Evolutionary conservation across 805 yeast species (phyloP), one percentile per base, ranked within the genome.

Genomic region (Yarrowia yakushimensis): DNA sequence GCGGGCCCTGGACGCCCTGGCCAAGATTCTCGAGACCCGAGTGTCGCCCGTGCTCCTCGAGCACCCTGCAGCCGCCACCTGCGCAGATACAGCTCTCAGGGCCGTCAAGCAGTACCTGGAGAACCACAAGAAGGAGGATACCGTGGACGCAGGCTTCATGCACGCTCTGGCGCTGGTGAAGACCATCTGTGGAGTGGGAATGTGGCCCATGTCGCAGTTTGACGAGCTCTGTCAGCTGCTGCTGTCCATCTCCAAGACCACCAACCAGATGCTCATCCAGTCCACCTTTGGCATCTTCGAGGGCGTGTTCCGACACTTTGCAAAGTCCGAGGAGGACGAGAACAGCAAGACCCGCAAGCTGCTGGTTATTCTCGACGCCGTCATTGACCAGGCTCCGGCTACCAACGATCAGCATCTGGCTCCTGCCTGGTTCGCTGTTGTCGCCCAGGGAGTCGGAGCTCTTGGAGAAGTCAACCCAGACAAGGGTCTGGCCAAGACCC

Each of bases 401-500:
- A 72, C 82, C 22, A 87, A 86, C 68, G 98, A 94, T 71, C 79
- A 86, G 30, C 92, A 90, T 72, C 80, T 94, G 67, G 90, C 93
- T 1, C 97, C 96, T 13, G 83, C 97, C 12, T 94, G 99, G 99
- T 81, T 91, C 42, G 97, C 97, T 1, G 96, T 92, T 20, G 82
- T 93, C 46, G 94, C 97, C 9, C 91, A 90, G 69, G 96, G 93
- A 50, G 76, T 82, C 50, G 74, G 81, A 3, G 77, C 87, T 0
- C 84, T 82, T 66, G 74, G 87, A 5, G 73, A 72, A n/a, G 75
- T 81, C 43, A 81, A 83, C 63, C 80, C 85, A 6, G 67, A 76
- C 17, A 74, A 78, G 41, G 84, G 88, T 61, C 71, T 91, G 33
- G 67, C 74, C 30, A 83, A 82, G 66, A 70, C 88, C 8, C 87